Base-by-base conservation (phyloP, 805 yeast species). In the Teunomyces stri region DNA sequence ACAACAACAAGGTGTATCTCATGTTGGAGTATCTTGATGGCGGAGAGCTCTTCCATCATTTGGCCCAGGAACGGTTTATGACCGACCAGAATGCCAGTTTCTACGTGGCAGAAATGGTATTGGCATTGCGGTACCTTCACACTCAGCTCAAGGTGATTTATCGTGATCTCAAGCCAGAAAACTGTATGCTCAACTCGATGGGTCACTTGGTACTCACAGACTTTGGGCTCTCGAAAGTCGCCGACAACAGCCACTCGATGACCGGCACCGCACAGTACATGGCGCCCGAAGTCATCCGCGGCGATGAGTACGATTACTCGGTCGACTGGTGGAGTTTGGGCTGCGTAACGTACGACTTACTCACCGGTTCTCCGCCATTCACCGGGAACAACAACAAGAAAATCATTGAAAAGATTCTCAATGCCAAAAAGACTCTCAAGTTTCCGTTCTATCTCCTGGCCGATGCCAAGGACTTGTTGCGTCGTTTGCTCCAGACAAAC, bases 311-410 rank as follows among this genome's bases (percentile, higher is more conserved):
- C 46, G 72, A 69, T 45, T 73, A 65, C 50, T 60, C 66, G 3
- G 78, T 72, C 4, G 78, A 73, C 53, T 73, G 78, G 78, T 73
- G 78, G 78, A 71, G 74, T 41, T 57, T 73, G 44, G 78, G 78
- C 1, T 70, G 76, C 46, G 75, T 73, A 18, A 64, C 74, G 0
- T 73, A 53, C 56, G 78, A 73, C 52, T 59, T 73, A 55, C 59
- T 73, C 47, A 71, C 74, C 1, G 78, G 78, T 0, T 63, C 69
- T 12, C 76, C 78, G 4, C 78, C 78, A 4, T 73, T 70, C 50
- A 70, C 76, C 2, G 78, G 76, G 1, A 70, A 66, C 45, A 64
- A 68, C 42, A 68, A 69, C 50, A 65, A 70, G 52, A 61, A 63
- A 28, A 70, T 73, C 27, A 63, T 60, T 56, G 76, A 72, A 38